These are phyloP conservation scores for Komagataella kurtzmanii DNA, from an alignment of 805 yeast species.

Conservation along the genomic window DNA sequence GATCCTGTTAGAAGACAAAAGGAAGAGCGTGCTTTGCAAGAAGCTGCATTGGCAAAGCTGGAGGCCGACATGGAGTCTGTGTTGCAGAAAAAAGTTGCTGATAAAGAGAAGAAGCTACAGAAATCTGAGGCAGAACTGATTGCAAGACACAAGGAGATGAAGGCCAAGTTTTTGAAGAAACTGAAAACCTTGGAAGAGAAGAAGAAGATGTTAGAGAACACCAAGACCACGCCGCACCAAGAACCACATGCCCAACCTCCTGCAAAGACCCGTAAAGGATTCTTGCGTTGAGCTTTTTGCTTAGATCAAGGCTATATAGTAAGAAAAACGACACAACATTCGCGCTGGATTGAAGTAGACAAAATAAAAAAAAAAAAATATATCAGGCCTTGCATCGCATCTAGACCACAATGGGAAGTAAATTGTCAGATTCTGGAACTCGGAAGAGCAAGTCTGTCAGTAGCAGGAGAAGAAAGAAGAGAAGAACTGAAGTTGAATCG, in stretches of 20 bases:
- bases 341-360: neutral
- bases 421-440: neutral
- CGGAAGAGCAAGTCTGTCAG: constrained; percentile 5
- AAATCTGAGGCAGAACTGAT: constrained; percentile 94
- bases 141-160: constrained; percentile 93
- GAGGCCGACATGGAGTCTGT: constrained; percentile 95
- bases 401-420: neutral
- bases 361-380: too few species aligned
- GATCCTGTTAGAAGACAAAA: constrained; percentile 88
- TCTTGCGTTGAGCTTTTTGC: constrained; percentile 35
- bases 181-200: constrained; percentile 84
- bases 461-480: constrained; percentile 57
- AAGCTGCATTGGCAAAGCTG: constrained; percentile 85
- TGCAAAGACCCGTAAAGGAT: constrained; percentile 62
- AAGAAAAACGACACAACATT: neutral
- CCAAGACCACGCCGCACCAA: constrained; percentile 37
- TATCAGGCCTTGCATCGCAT: neutral
- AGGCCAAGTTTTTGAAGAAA: constrained; percentile 83
- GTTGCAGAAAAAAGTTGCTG: constrained; percentile 90
- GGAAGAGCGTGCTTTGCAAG: constrained; percentile 88
- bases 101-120: constrained; percentile 94
- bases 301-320: neutral
- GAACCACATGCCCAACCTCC: constrained; percentile 19
- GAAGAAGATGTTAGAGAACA: constrained; percentile 61
- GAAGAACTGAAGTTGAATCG: constrained; percentile 65